Percentiles rank a stretch among this genome's conserved stretches.
These are phyloP conservation scores for Termitomyces heimii DNA, from an alignment of 768 basidiomycete genomes.

Conservation along the genomic window DNA sequence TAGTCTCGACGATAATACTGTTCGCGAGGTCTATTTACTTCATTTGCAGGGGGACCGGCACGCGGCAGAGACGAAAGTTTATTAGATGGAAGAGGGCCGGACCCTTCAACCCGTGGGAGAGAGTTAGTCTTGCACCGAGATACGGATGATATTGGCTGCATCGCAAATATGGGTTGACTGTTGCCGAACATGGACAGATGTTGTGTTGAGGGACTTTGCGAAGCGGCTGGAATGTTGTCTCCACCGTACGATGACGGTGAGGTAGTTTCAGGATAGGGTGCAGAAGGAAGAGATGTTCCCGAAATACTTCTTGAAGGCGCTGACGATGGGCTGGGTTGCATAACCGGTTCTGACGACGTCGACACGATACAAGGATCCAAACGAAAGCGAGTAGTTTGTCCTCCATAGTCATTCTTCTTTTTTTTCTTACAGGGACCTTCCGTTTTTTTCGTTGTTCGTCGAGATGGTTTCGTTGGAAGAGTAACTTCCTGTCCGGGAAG, in stretches of 20 bases:
- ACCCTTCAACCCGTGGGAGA: not conserved
- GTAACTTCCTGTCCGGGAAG: slow-evolving; percentile 49
- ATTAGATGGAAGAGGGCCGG: not conserved
- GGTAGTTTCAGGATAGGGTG: slow-evolving; percentile 1
- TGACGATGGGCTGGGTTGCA: not conserved
- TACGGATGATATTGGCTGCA: not conserved
- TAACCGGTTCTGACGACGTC: not conserved
- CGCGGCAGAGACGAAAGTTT: not conserved
- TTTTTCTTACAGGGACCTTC: slow-evolving; percentile 25
- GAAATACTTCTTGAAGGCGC: slow-evolving; percentile 14
- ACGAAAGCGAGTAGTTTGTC: slow-evolving; percentile 47
- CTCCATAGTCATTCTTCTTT: slow-evolving; percentile 29
- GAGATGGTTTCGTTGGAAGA: slow-evolving; percentile 11
- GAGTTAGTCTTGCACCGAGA: slow-evolving; percentile 1
- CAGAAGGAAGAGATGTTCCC: slow-evolving; percentile 8
- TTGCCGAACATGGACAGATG: not conserved
- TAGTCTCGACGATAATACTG: slow-evolving; percentile 28
- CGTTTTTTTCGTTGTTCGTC: slow-evolving; percentile 11
- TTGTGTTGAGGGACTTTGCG: not conserved
- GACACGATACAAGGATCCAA: slow-evolving; percentile 26
- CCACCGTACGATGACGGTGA: not conserved
- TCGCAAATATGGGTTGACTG: not conserved
- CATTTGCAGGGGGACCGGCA: not conserved
- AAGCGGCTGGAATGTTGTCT: not conserved
- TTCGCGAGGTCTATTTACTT: not conserved